Evolutionary conservation across 2,329 filamentous ascomycete genomes (phyloP).

Genomic region (Aulographum hederae): DNA sequence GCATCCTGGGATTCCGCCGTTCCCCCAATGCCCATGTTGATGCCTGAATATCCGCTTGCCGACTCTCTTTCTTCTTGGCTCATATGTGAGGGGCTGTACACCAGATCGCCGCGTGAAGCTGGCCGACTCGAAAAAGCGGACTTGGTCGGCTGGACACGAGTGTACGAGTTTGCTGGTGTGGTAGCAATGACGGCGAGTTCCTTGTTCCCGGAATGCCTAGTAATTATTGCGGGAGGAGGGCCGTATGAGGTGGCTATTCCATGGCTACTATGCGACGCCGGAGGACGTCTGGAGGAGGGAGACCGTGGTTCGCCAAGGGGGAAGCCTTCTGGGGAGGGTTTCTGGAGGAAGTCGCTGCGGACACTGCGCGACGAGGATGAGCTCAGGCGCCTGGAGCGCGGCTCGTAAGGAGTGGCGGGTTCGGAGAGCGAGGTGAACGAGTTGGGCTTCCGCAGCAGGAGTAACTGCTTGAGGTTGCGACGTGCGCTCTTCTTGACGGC

Average conservation of each 20-base stretch:
- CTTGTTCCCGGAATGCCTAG: slow-evolving; percentile 16
- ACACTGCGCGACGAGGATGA: no score
- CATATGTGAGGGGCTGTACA: not conserved
- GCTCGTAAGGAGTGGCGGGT: no score
- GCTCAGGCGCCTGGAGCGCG: no score
- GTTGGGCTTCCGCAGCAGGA: no score
- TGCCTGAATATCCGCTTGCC: not conserved
- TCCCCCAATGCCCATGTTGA: no score
- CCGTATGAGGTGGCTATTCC: slow-evolving; percentile 31
- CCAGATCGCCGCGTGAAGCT: not conserved
- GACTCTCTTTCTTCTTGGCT: not conserved
- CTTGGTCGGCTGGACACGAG: slow-evolving; percentile 1
- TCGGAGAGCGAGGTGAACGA: no score
- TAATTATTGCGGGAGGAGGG: slow-evolving; percentile 31
- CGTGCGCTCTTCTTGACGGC: no score
- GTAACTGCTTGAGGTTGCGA: no score
- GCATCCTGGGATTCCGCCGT: no score
- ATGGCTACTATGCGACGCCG: slow-evolving; percentile 28
- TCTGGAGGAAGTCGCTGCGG: no score
- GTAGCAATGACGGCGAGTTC: slow-evolving; percentile 16
- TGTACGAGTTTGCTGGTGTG: slow-evolving; percentile 6
- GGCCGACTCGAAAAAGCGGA: not conserved
- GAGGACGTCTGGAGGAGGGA: slow-evolving; percentile 19
- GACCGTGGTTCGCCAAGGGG: slow-evolving; percentile 14
- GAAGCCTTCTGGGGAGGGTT: no score